Evolutionary conservation across 1,284 basidiomycete genomes (phyloP).

Genomic region (Puccinia triticina): DNA sequence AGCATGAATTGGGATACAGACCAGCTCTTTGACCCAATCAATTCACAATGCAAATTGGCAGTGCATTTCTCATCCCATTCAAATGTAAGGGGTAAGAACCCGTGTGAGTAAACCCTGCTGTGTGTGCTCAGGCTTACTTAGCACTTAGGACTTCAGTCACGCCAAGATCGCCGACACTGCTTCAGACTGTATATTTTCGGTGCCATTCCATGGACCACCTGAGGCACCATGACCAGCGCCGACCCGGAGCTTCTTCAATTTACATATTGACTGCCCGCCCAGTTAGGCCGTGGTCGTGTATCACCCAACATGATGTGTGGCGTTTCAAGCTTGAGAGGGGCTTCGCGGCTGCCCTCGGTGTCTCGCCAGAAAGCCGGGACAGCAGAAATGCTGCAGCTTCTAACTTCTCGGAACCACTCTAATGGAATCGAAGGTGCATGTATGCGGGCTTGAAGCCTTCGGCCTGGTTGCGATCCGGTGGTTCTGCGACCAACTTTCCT

Average conservation of each 20-base stretch:
- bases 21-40: conserved; percentile 1
- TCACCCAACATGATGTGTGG: too few relatives aligned
- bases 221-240: neutral
- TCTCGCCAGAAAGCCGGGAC: too few relatives aligned
- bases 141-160: neutral
- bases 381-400: too few relatives aligned
- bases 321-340: too few relatives aligned
- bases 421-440: too few relatives aligned
- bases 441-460: too few relatives aligned
- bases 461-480: too few relatives aligned
- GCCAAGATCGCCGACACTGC: too few relatives aligned
- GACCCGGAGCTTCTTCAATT: neutral
- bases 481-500: neutral
- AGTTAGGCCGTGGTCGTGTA: too few relatives aligned
- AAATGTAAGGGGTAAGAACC: neutral
- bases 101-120: neutral
- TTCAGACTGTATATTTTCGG: neutral
- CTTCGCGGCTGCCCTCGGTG: too few relatives aligned
- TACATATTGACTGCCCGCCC: too few relatives aligned
- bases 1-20: neutral
- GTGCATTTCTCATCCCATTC: neutral
- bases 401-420: too few relatives aligned
- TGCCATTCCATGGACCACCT: neutral
- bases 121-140: neutral
- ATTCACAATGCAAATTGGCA: neutral